Evolutionary conservation across 2,329 filamentous ascomycete species (phyloP).

Genomic region (Cucurbitaria berberidis): DNA sequence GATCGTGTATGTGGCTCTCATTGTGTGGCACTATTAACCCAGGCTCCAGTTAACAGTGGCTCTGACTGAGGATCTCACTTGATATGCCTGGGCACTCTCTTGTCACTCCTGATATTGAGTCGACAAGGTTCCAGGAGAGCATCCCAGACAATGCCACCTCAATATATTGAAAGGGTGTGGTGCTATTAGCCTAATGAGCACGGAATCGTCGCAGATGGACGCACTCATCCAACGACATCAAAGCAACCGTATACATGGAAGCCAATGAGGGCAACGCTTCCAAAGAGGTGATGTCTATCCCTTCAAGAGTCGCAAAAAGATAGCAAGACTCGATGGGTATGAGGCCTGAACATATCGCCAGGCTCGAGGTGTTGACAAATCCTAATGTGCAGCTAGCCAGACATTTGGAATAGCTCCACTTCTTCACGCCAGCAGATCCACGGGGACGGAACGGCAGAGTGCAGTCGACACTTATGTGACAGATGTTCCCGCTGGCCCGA

Average conservation of each 20-base stretch:
- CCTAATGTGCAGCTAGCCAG: too few relatives aligned
- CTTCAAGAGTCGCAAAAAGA: not conserved
- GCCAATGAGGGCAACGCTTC: not conserved
- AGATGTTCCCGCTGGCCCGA: constrained; percentile 32
- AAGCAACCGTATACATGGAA: constrained; percentile 1
- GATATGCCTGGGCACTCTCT: too few relatives aligned
- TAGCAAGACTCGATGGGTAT: too few relatives aligned
- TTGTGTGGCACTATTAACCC: too few relatives aligned
- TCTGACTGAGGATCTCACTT: not conserved
- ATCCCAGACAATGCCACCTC: constrained; percentile 17
- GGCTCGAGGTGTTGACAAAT: not conserved
- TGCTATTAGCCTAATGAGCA: constrained; percentile 11
- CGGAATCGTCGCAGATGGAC: not conserved
- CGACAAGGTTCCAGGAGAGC: not conserved
- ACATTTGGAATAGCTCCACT: too few relatives aligned
- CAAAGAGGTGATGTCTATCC: not conserved
- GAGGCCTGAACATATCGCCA: not conserved
- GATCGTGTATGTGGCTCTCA: not conserved
- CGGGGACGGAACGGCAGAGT: constrained; percentile 18
- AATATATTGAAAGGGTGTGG: constrained; percentile 13
- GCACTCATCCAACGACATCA: not conserved
- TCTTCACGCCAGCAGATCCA: constrained; percentile 3
- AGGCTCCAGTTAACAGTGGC: not conserved
- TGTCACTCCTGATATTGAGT: not conserved
- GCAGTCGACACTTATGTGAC: constrained; percentile 17